phyloP scores from a whole-genome alignment of 495 filamentous ascomycete species.

The Sabuloglossum arenarium region DNA sequence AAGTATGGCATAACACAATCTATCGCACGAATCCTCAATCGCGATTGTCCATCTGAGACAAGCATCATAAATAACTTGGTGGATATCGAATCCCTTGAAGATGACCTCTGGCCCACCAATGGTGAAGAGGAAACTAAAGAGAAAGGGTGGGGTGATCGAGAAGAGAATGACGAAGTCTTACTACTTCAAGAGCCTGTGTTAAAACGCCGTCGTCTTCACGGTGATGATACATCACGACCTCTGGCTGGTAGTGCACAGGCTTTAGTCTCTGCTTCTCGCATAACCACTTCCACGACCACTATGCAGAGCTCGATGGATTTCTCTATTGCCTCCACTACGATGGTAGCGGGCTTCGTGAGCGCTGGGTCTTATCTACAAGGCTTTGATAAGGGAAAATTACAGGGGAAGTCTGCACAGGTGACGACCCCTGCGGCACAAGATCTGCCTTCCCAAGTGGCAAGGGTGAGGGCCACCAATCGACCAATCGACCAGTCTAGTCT shows the following conservation, averaged over 20 bases:
- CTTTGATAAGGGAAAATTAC: constrained; percentile 8
- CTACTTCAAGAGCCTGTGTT: constrained; percentile 12
- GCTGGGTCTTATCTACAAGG: constrained; percentile 11
- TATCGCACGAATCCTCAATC: constrained; percentile 41
- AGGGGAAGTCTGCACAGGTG: neutral
- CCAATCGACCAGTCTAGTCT: constrained; percentile 25
- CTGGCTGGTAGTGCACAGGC: neutral
- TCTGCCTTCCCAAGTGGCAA: constrained; percentile 7
- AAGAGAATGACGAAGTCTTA: constrained; percentile 6
- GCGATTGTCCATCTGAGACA: constrained; percentile 26
- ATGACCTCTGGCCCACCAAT: constrained; percentile 41
- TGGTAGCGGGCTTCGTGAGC: constrained; percentile 14
- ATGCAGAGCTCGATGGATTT: constrained; percentile 14
- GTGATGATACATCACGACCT: constrained; percentile 7
- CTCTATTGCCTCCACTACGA: constrained; percentile 10
- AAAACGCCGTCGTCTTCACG: constrained; percentile 20
- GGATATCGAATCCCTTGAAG: constrained; percentile 28
- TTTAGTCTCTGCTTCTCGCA: neutral
- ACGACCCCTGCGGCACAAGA: neutral
- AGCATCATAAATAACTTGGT: constrained; percentile 25
- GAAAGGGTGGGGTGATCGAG: constrained; percentile 18
- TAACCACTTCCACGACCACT: constrained; percentile 7
- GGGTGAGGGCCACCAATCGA: constrained; percentile 11
- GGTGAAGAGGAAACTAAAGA: constrained; percentile 28
- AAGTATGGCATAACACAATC: constrained; percentile 29